phyloP scores from a whole-genome alignment of 768 basidiomycete genomes.

The Boletellus sp. region DNA sequence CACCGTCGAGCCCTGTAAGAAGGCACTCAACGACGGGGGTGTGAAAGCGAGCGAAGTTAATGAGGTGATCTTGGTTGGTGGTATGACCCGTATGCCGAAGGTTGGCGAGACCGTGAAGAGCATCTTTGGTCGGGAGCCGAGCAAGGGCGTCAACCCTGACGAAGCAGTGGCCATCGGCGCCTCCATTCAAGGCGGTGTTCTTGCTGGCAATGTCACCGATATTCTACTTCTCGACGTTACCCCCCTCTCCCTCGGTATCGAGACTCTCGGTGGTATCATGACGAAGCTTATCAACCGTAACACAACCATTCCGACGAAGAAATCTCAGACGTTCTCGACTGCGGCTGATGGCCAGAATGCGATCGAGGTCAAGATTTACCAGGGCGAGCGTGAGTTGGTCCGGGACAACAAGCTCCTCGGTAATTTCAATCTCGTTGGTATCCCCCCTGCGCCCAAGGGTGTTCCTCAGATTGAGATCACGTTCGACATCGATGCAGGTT shows the following conservation, averaged over 20 bases:
- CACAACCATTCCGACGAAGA: constrained; percentile 99
- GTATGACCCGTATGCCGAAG: constrained; percentile 97
- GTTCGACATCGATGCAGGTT: constrained; percentile 97
- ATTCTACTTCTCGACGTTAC: constrained; percentile 93
- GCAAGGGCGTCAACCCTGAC: constrained; percentile 99
- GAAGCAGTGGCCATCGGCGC: constrained; percentile 99
- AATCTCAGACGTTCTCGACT: constrained; percentile 98
- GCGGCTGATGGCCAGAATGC: constrained; percentile 99
- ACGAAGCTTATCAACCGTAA: constrained; percentile 97
- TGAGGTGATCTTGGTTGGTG: constrained; percentile 97
- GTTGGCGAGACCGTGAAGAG: constrained; percentile 84
- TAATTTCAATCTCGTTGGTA: constrained; percentile 98
- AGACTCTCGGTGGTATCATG: constrained; percentile 99
- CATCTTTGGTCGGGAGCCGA: constrained; percentile 94
- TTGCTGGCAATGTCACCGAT: constrained; percentile 94
- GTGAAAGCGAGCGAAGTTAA: constrained; percentile 91
- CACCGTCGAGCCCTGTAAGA: constrained; percentile 95
- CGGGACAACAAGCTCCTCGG: constrained; percentile 98
- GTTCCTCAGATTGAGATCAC: constrained; percentile 79
- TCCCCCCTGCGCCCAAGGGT: constrained; percentile 78
- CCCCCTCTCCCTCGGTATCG: constrained; percentile 92
- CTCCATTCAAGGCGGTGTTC: constrained; percentile 95
- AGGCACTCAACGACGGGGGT: constrained; percentile 91
- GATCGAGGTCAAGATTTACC: constrained; percentile 99
- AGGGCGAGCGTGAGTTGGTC: constrained; percentile 98